Percentiles rank a stretch among this genome's conserved stretches.
These are phyloP conservation scores for Lentinula detonsa DNA, from an alignment of 768 basidiomycete genomes.

Conservation along the genomic window DNA sequence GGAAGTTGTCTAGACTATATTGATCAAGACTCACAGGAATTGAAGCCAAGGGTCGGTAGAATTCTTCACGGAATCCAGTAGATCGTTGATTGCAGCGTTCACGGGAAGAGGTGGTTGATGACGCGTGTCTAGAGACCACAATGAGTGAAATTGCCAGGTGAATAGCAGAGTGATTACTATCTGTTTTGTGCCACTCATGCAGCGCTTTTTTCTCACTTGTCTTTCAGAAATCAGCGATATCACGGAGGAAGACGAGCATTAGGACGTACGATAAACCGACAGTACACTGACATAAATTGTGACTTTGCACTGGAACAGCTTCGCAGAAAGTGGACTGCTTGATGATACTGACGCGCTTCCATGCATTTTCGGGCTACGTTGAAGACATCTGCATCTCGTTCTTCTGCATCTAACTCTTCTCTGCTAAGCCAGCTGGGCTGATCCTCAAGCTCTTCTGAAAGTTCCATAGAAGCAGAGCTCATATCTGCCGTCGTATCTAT, in stretches of 20 bases:
- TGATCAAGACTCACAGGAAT: constrained; percentile 45
- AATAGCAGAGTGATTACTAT: not conserved
- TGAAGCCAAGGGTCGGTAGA: constrained; percentile 54
- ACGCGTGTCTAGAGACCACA: constrained; percentile 31
- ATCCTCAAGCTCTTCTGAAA: not conserved
- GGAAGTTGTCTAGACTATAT: not conserved
- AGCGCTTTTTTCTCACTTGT: constrained; percentile 7
- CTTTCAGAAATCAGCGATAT: not conserved
- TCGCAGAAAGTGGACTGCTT: not conserved
- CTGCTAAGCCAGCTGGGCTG: not conserved
- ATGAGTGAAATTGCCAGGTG: not conserved
- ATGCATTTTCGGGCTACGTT: constrained; percentile 1
- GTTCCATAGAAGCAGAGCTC: not conserved
- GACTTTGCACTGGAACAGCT: not conserved
- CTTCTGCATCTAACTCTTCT: not conserved
- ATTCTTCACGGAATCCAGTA: constrained; percentile 40
- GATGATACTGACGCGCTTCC: constrained; percentile 1
- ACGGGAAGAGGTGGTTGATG: constrained; percentile 43
- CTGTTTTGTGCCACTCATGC: constrained; percentile 5
- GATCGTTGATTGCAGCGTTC: constrained; percentile 37
- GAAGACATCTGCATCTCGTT: constrained; percentile 2
- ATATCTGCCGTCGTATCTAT: not conserved
- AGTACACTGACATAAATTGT: constrained; percentile 1
- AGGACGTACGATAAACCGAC: constrained; percentile 2
- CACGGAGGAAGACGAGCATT: not conserved